phyloP scores from a whole-genome alignment of 129 eudicot genomes.

The Lonicera japonica region DNA sequence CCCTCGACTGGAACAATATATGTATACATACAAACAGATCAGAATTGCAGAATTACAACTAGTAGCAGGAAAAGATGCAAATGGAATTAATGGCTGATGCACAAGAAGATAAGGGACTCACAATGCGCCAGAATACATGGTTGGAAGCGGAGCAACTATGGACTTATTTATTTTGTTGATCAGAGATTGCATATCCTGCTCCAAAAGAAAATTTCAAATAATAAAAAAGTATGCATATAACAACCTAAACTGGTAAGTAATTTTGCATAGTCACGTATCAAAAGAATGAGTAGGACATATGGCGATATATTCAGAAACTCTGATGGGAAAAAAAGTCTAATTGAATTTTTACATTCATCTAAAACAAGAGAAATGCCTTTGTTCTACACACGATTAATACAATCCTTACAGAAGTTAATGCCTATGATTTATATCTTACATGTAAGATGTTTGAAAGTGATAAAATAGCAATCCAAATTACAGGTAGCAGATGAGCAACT shows the following conservation, averaged over 20 bases:
- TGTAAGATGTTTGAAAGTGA: no score
- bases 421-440: no score
- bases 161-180: slow-evolving; percentile 90
- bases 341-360: neutral
- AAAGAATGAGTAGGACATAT: neutral
- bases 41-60: neutral
- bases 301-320: neutral
- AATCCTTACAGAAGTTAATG: no score
- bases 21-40: neutral
- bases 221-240: neutral
- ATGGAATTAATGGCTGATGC: neutral
- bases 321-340: neutral
- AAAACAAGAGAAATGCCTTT: no score
- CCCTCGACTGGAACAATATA: slow-evolving; percentile 54
- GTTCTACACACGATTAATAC: no score
- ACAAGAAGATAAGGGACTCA: slow-evolving; percentile 32
- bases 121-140: slow-evolving; percentile 86
- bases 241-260: neutral
- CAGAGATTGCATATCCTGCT: slow-evolving; percentile 92
- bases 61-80: neutral
- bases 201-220: slow-evolving; percentile 14
- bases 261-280: neutral
- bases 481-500: slow-evolving; percentile 21
- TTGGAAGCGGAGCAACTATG: slow-evolving; percentile 82
- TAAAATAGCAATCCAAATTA: no score